Base-by-base conservation (phyloP, 805 yeast species). In the Candida quercuum region DNA sequence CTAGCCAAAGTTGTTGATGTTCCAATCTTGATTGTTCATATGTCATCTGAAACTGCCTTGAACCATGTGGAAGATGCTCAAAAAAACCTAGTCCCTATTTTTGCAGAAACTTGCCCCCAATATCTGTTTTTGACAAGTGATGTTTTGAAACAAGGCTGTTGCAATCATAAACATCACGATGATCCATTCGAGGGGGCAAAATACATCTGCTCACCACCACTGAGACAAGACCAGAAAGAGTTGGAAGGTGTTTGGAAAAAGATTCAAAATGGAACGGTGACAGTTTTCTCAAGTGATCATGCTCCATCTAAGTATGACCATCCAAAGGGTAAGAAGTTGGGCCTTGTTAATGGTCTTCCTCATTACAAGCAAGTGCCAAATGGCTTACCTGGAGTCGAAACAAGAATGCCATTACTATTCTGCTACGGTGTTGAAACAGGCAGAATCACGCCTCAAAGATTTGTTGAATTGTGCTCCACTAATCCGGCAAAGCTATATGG, bases 71-170 rank as follows among this genome's bases (percentile, higher is more conserved):
- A 64, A 33, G 52, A 46, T 3, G 74, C 75, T 0, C 74, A 70
- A 51, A 61, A 60, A 25, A 46, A 57, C 14, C 49, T 62, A 38
- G 48, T 59, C 17, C 74, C 74, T n/a, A 58, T 71, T 4, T 65
- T 55, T 45, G 72, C 74, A 6, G 75, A 71, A 45, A 70, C 76
- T 1, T 71, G 76, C 43, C 75, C 76, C 10, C 76, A 71, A 52
- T 71, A 71, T 42, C 49, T 70, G 21, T 64, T 68, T 38, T 46
- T 71, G 19, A 66, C 72, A 3, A 61, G 67, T 23, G 69, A 65
- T 27, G 54, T 52, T 17, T 45, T 66, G 37, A 58, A 59, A 37
- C 51, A 52, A 3, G 45, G 41, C 13, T 48, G 54, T 17, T 49
- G 51, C 25, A 50, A 56, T 36, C 52, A 58, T 38, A 34, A 41